Evolutionary conservation across 306 rosid species (phyloP), one percentile per base, ranked within the genome.

Genomic region (Psophocarpus tetragonolobus): DNA sequence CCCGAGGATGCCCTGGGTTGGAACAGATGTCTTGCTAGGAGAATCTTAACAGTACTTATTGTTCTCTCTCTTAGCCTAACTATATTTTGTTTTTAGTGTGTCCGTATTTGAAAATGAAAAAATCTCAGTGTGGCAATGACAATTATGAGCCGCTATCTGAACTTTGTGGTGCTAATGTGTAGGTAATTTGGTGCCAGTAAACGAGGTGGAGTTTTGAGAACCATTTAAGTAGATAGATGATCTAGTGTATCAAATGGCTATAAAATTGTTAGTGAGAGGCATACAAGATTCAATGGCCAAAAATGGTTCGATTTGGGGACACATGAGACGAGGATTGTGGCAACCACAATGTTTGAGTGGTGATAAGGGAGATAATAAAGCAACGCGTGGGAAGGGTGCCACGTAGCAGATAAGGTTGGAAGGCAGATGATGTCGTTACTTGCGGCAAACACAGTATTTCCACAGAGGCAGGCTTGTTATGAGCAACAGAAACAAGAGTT

Each of bases 331-430:
- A 11, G 74, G 83, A 23, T 67, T 61, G 89, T 85, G 87, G 32
- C 83, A 8, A 54, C 62, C 35, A 57, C 35, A 57, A 26, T 26
- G 0, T 0, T 56, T 26, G 23, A 63, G 42, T 51, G 78, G 82
- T 12, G 80, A 87, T 82, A 39, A 84, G 0, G 45, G 18, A 65
- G 74, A 87, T 45, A 84, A 84, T 29, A 82, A 65, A 71, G 39
- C 14, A 33, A 17, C 18, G 61, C 71, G 64, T 74, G 6, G 6
- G 15, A 1, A 73, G n/a, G 5, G 15, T 27, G 89, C 86, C 93
- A 90, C 83, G 88, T 90, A 78, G 89, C 72, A 79, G 95, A 90
- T 90, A 88, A 81, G 80, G 57, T 79, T 50, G 30, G 6, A 56
- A 70, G 73, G 42, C 39, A 61, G 62, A 36, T 44, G 21, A 15